phyloP scores from a whole-genome alignment of 2,329 filamentous ascomycete genomes.

The Phaeophleospora eucalypticola region DNA sequence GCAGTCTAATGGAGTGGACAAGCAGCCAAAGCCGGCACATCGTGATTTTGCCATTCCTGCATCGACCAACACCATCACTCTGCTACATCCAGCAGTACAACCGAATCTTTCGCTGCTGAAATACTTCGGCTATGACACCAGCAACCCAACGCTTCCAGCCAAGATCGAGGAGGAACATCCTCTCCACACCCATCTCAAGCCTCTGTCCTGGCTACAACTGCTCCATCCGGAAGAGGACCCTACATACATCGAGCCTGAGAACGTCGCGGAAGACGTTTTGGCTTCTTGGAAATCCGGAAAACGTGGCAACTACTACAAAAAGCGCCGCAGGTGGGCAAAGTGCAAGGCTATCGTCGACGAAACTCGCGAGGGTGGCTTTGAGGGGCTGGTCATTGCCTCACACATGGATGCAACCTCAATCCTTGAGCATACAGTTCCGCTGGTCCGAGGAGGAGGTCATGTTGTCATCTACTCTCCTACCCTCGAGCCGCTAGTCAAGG shows the following conservation, averaged over 20 bases:
- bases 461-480: slow-evolving; percentile 81
- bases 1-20: slow-evolving; percentile 10
- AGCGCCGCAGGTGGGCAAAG: slow-evolving; percentile 76
- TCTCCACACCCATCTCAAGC: slow-evolving; percentile 73
- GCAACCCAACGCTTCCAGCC: slow-evolving; percentile 51
- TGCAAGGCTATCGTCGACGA: slow-evolving; percentile 69
- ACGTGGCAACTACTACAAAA: slow-evolving; percentile 80
- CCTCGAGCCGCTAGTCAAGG: slow-evolving; percentile 70
- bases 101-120: slow-evolving; percentile 83
- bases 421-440: slow-evolving; percentile 68
- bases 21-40: slow-evolving; percentile 40
- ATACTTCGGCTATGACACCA: slow-evolving; percentile 83
- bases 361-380: slow-evolving; percentile 70
- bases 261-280: slow-evolving; percentile 58
- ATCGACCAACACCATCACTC: slow-evolving; percentile 69
- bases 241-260: slow-evolving; percentile 65
- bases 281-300: slow-evolving; percentile 74
- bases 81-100: slow-evolving; percentile 77
- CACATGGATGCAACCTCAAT: slow-evolving; percentile 77
- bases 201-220: slow-evolving; percentile 88
- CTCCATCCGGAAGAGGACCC: slow-evolving; percentile 71
- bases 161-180: slow-evolving; percentile 56
- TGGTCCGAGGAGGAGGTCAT: slow-evolving; percentile 77
- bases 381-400: slow-evolving; percentile 76
- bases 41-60: slow-evolving; percentile 57